Conservation (phyloP, 441 rosid genomes). For the Populus hybrid region DNA sequence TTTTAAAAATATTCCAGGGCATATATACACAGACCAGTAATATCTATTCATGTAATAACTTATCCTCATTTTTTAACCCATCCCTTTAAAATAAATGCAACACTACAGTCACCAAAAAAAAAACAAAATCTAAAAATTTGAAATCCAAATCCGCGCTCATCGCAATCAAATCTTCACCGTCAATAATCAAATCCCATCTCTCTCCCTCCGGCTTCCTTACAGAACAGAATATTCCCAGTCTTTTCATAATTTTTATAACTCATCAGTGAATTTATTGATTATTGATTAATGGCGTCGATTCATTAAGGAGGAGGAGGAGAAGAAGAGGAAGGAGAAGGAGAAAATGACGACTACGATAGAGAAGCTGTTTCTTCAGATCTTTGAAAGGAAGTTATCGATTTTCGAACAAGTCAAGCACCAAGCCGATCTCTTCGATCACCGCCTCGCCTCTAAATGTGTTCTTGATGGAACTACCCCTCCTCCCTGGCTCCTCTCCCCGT, state of each 20-base stretch:
- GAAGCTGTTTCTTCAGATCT: constrained; percentile 65
- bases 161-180: constrained; percentile 12
- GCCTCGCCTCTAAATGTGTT: constrained; percentile 67
- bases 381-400: constrained; percentile 67
- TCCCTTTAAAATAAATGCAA: background rate
- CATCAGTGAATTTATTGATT: background rate
- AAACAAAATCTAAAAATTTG: constrained; percentile 10
- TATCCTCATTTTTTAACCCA: background rate
- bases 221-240: background rate
- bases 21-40: no score
- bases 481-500: constrained; percentile 52
- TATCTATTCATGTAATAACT: background rate
- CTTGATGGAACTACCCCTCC: constrained; percentile 72
- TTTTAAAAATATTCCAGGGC: no score
- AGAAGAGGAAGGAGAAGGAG: background rate
- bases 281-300: background rate
- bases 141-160: constrained; percentile 19
- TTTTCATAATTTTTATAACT: background rate
- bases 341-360: constrained; percentile 29
- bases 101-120: background rate
- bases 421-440: constrained; percentile 56
- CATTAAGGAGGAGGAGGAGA: background rate
- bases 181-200: background rate
- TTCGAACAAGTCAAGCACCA: constrained; percentile 63
- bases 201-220: background rate